These are phyloP conservation scores for Periconia sp. DNA, from an alignment of 2,329 filamentous ascomycete species.

Conservation along the genomic window DNA sequence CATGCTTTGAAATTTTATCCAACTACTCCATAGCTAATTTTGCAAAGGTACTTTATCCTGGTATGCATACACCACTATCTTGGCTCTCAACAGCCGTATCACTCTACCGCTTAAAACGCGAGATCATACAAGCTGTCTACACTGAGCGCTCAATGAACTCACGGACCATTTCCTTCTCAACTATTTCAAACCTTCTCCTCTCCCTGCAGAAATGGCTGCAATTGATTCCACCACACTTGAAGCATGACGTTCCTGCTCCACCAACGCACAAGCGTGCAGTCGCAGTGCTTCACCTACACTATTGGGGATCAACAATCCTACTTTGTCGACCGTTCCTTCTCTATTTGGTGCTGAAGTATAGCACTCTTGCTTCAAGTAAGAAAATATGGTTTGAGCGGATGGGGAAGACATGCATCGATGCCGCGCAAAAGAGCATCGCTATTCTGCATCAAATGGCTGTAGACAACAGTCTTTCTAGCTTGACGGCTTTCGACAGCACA, in stretches of 20 bases:
- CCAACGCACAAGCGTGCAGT: constrained; percentile 44
- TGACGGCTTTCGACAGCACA: constrained; percentile 45
- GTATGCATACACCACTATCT: constrained; percentile 40
- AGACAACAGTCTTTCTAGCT: constrained; percentile 32
- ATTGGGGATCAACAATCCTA: constrained; percentile 43
- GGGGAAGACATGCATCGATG: constrained; percentile 41
- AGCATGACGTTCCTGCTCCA: constrained; percentile 34
- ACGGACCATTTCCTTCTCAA: constrained; percentile 41
- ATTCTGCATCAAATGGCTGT: constrained; percentile 38
- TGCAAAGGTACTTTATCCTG: constrained; percentile 36
- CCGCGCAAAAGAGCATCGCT: constrained; percentile 34
- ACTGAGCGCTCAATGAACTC: constrained; percentile 33
- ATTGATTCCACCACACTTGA: constrained; percentile 40
- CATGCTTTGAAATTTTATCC: not conserved
- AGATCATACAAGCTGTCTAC: constrained; percentile 43
- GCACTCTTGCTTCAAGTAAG: constrained; percentile 28
- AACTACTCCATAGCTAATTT: constrained; percentile 7
- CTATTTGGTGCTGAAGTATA: constrained; percentile 38
- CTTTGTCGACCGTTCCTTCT: constrained; percentile 43
- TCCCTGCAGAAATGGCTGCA: constrained; percentile 42
- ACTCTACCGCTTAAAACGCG: constrained; percentile 39
- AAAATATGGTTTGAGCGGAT: constrained; percentile 42
- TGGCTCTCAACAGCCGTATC: constrained; percentile 40
- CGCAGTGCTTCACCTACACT: constrained; percentile 40
- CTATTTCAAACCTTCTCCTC: constrained; percentile 37